Conservation (phyloP, 2,329 filamentous ascomycete genomes). For the Phialophora verrucosa region DNA sequence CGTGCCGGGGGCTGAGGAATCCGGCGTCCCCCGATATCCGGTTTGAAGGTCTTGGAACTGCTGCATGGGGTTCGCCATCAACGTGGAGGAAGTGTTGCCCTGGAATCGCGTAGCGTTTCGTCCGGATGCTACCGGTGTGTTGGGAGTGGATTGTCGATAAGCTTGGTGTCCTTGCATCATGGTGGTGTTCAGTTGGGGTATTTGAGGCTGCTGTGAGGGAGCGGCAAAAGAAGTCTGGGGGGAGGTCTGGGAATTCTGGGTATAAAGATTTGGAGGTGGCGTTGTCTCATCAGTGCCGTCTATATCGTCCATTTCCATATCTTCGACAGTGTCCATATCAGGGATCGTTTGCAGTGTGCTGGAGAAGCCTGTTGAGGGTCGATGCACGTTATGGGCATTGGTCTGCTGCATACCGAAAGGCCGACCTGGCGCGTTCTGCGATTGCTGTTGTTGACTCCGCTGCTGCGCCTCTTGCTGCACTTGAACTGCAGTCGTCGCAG, state of each 20-base stretch:
- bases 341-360: constrained; percentile 43
- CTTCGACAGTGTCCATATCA: constrained; percentile 61
- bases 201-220: constrained; percentile 54
- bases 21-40: constrained; percentile 60
- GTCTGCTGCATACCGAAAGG: constrained; percentile 38
- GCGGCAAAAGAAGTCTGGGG: constrained; percentile 67
- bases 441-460: constrained; percentile 44
- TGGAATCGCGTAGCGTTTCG: constrained; percentile 64
- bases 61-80: constrained; percentile 75
- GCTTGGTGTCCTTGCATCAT: constrained; percentile 77
- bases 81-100: constrained; percentile 91
- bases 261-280: constrained; percentile 48
- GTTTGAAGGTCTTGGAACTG: constrained; percentile 61
- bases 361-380: constrained; percentile 36
- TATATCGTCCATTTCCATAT: constrained; percentile 96
- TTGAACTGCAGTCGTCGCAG: constrained; percentile 50
- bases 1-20: constrained; percentile 72
- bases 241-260: constrained; percentile 70
- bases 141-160: constrained; percentile 81
- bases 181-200: constrained; percentile 79
- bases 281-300: constrained; percentile 45
- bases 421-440: constrained; percentile 38
- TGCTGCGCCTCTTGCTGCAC: constrained; percentile 59
- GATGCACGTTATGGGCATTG: constrained; percentile 35
- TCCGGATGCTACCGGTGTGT: constrained; percentile 77